Conservation (phyloP, 2,329 filamentous ascomycete genomes). For the Fusarium hostae region DNA sequence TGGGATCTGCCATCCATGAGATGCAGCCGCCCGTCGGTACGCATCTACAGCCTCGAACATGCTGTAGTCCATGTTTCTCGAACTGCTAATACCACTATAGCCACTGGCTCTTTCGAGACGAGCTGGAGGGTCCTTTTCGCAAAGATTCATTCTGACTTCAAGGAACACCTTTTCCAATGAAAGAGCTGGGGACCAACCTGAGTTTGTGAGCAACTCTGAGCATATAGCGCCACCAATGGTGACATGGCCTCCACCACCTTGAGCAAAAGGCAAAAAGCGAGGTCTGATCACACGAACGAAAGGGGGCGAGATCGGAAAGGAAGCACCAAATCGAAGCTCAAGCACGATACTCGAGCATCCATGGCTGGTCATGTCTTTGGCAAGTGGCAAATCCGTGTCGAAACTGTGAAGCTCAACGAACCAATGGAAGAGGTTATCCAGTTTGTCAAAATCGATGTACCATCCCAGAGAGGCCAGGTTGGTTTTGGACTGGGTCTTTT, state of each 20-base stretch:
- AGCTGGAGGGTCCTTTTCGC: slow-evolving; percentile 77
- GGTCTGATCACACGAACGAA: slow-evolving; percentile 87
- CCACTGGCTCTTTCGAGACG: slow-evolving; percentile 61
- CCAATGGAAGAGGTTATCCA: slow-evolving; percentile 88
- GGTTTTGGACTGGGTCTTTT: slow-evolving; percentile 70
- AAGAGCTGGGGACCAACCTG: slow-evolving; percentile 80
- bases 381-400: slow-evolving; percentile 73
- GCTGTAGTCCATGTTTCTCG: slow-evolving; percentile 65
- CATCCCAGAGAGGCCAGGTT: slow-evolving; percentile 78
- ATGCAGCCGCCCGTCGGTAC: slow-evolving; percentile 71
- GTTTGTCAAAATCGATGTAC: slow-evolving; percentile 76
- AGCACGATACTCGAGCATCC: slow-evolving; percentile 76
- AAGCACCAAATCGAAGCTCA: slow-evolving; percentile 81
- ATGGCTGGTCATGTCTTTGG: slow-evolving; percentile 75
- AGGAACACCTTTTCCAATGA: slow-evolving; percentile 83
- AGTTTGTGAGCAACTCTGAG: slow-evolving; percentile 86
- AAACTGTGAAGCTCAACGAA: slow-evolving; percentile 91
- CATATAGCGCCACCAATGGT: slow-evolving; percentile 84
- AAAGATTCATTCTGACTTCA: slow-evolving; percentile 82
- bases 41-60: slow-evolving; percentile 78
- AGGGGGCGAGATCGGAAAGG: slow-evolving; percentile 82
- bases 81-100: not conserved
- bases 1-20: slow-evolving; percentile 80
- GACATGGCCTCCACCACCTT: slow-evolving; percentile 86
- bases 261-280: slow-evolving; percentile 76